Conservation (phyloP, 495 filamentous ascomycete genomes). For the Xylaria bambusicola region DNA sequence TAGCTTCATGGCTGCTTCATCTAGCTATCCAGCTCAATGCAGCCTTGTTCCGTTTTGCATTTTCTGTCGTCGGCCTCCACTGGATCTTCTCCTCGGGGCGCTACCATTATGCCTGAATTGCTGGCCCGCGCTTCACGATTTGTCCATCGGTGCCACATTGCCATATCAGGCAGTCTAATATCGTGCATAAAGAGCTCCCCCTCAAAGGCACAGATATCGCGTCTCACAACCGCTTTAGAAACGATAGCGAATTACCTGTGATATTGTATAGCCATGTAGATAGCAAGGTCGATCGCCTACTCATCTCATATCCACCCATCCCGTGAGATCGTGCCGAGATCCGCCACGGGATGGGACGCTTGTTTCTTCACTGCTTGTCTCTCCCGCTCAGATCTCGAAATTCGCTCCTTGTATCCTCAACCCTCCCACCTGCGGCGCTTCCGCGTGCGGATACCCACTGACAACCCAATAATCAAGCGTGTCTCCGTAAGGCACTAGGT, state of each 20-base stretch:
- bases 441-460: too few species aligned
- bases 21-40: constrained; percentile 12
- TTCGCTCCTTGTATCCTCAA: too few species aligned
- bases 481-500: too few species aligned
- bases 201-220: not conserved
- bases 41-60: constrained; percentile 11
- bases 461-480: too few species aligned
- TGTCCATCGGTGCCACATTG: constrained; percentile 1
- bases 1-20: constrained; percentile 16
- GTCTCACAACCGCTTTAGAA: constrained; percentile 7
- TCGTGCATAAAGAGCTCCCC: constrained; percentile 1
- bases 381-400: not conserved
- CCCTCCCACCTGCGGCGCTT: too few species aligned
- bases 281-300: too few species aligned
- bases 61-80: not conserved
- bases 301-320: too few species aligned
- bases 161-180: not conserved
- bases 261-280: too few species aligned
- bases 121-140: constrained; percentile 6
- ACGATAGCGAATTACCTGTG: not conserved
- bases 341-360: not conserved
- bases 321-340: not conserved
- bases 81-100: not conserved
- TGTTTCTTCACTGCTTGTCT: not conserved
- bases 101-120: not conserved